Conservation (phyloP, 1,139 yeast genomes). For the Zygotorulaspora mrakii region DNA sequence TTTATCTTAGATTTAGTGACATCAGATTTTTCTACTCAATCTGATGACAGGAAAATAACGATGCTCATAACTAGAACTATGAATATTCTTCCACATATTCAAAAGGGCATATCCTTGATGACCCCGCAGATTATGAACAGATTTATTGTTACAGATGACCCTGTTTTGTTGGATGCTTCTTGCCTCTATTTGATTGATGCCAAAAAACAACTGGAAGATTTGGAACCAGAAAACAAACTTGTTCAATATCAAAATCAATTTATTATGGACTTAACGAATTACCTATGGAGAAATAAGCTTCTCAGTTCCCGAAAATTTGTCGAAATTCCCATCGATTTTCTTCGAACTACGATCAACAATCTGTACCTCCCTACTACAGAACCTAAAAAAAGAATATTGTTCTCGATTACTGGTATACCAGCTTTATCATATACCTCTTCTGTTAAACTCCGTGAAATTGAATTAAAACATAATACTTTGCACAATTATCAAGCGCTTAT, state of each 20-base stretch:
- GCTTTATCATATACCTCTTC: conserved; percentile 46
- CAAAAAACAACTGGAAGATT: conserved; percentile 37
- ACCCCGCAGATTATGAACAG: conserved; percentile 8
- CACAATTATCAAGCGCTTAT: conserved; percentile 7
- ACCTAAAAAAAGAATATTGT: conserved; percentile 39
- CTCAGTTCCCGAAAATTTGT: conserved; percentile 41
- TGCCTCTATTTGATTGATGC: conserved; percentile 50
- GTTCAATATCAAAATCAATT: conserved; percentile 47
- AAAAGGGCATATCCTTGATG: not conserved
- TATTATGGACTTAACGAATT: conserved; percentile 58
- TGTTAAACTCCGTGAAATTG: conserved; percentile 14
- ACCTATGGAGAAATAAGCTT: conserved; percentile 59
- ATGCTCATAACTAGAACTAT: conserved; percentile 15
- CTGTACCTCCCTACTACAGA: conserved; percentile 40
- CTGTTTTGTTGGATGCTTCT: conserved; percentile 22
- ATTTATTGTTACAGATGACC: conserved; percentile 24
- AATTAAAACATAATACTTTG: conserved; percentile 9
- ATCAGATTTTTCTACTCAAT: conserved; percentile 12
- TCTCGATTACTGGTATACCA: conserved; percentile 54
- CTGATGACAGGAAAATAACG: conserved; percentile 18
- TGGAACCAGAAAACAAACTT: conserved; percentile 26
- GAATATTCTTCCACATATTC: conserved; percentile 9
- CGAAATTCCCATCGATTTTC: conserved; percentile 37
- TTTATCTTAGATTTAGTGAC: conserved; percentile 17
- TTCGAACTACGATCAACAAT: conserved; percentile 39